Conservation (phyloP, 78 protist genomes). For the Creolimax fragrantissima region DNA sequence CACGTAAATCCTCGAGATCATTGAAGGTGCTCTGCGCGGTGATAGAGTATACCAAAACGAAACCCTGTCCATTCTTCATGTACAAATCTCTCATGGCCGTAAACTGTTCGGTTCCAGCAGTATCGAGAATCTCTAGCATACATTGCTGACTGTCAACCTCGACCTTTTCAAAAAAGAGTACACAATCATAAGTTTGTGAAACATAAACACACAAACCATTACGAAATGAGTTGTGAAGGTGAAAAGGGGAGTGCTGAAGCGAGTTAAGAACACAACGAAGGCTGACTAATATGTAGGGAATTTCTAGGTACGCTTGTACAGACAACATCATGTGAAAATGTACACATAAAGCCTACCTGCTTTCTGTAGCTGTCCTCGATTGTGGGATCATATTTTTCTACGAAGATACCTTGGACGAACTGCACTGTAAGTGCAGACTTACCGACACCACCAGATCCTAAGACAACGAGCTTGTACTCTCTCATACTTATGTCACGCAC, state of each 20-base stretch:
- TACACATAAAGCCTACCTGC: conserved; percentile 43
- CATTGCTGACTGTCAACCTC: conserved; percentile 45
- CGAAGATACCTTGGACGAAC: conserved; percentile 42
- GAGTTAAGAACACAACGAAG: no score
- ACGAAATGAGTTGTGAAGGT: no score
- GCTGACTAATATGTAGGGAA: no score
- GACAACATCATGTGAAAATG: background rate
- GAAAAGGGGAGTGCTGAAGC: no score
- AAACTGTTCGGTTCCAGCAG: conserved; percentile 78
- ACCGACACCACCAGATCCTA: conserved; percentile 66
- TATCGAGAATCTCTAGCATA: conserved; percentile 66
- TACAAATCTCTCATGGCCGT: conserved; percentile 73
- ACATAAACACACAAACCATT: no score
- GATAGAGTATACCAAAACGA: conserved; percentile 71
- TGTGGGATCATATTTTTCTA: conserved; percentile 88
- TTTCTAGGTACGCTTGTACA: background rate
- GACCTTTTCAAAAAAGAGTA: background rate
- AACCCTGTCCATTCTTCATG: conserved; percentile 71
- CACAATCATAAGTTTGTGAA: background rate
- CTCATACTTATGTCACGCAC: conserved; percentile 4
- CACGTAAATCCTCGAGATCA: conserved; percentile 52
- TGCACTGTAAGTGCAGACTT: conserved; percentile 56
- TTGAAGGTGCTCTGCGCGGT: conserved; percentile 48
- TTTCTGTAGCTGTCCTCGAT: conserved; percentile 90
- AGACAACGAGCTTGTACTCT: conserved; percentile 51